Base-by-base conservation (phyloP, 2,329 filamentous ascomycete species). In the Exophiala mesophila region DNA sequence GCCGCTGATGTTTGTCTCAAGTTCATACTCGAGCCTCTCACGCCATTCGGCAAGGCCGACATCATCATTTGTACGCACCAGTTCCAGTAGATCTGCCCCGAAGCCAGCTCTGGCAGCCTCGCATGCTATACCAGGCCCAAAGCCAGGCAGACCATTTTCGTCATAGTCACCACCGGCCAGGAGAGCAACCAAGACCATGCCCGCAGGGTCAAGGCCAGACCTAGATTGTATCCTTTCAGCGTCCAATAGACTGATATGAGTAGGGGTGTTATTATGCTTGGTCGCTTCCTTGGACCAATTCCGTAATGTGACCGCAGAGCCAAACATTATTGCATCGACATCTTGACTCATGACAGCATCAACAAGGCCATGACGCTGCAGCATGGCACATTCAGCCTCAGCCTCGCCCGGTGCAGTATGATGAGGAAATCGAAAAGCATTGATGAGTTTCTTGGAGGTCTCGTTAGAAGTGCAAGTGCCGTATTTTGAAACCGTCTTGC, bases 241-340 rank as follows among this genome's bases (percentile, higher is more conserved):
- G 43, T 88, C 78, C 60, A 95, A 94, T 35, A 94, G 69, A 31
- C 83, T 86, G 39, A 97, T 83, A 58, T 97, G 92, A 0, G 90
- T 96, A 0, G 88, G 86, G 4, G 68, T 70, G 48, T 83, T 85
- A 55, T 72, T 77, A 1, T 72, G 68, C n/a, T 70, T 74, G 32
- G 70, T 74, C 9, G 72, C 74, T 59, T 94, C 87, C 3, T 85
- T 76, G 0, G 85, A 85, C 82, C 87, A 96, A 56, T 88, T 90
- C 37, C 88, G 77, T 30, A 96, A 67, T 0, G 85, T 90, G 26
- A 79, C 67, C 0, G 77, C 81, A 50, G 88, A 92, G 1, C 92
- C 92, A 66, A 97, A 97, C 90, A 97, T 97, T 57, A 97, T 77
- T 2, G 90, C 92, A 61, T 98, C 92, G 31, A 96, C 88, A 69